These are phyloP conservation scores for Debaryomyces coudertii DNA, from an alignment of 1,139 yeast species.

Conservation along the genomic window DNA sequence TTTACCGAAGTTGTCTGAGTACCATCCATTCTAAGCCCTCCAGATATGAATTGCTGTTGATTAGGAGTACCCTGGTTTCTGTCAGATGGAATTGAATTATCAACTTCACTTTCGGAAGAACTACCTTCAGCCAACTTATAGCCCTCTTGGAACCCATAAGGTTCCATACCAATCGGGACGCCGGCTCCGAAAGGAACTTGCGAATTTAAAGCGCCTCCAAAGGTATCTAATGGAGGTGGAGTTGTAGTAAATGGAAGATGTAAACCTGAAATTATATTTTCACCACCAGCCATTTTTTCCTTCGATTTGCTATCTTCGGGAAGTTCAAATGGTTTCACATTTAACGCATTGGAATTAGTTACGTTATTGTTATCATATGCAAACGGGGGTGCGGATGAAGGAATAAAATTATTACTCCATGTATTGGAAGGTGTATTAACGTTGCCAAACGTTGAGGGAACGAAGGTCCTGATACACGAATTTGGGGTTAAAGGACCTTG, in stretches of 20 bases:
- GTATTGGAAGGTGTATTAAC: constrained; percentile 27
- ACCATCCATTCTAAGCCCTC: constrained; percentile 2
- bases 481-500: constrained; percentile 40
- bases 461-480: constrained; percentile 25
- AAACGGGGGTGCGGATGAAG: constrained; percentile 44
- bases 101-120: constrained; percentile 22
- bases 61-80: constrained; percentile 10
- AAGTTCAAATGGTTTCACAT: constrained; percentile 38
- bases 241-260: constrained; percentile 31
- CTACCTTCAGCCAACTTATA: constrained; percentile 12
- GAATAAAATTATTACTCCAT: constrained; percentile 35
- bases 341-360: constrained; percentile 18
- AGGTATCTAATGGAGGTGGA: constrained; percentile 24
- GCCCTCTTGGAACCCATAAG: constrained; percentile 9
- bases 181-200: constrained; percentile 19
- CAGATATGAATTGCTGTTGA: background rate
- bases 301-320: constrained; percentile 31
- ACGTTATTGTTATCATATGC: constrained; percentile 21
- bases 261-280: constrained; percentile 15
- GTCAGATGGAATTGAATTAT: constrained; percentile 15
- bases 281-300: constrained; percentile 12
- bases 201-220: constrained; percentile 30
- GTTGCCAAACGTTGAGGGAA: constrained; percentile 21
- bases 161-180: constrained; percentile 8
- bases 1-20: background rate